Percentiles rank a stretch among this genome's conserved stretches.
Conservation (phyloP, 306 rosid species). For the Sicyos baderoa region DNA sequence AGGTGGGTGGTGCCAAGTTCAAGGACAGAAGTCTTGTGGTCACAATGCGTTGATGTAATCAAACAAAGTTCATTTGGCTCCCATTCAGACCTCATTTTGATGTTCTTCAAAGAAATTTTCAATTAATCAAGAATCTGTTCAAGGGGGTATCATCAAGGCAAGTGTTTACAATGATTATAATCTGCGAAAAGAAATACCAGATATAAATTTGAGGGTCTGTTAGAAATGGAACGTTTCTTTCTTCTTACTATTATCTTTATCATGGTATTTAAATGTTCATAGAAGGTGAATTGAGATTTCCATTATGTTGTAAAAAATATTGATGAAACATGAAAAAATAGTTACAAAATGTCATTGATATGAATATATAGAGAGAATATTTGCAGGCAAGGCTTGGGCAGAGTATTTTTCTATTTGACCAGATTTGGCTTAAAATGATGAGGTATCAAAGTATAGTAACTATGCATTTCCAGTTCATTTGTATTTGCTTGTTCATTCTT, state of each 20-base stretch:
- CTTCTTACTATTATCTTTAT: too few species aligned
- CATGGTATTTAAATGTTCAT: too few species aligned
- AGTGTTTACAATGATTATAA: not conserved
- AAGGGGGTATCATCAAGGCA: not conserved
- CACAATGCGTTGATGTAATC: constrained; percentile 42
- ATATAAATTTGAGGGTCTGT: too few species aligned
- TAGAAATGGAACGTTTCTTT: too few species aligned
- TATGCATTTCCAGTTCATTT: not conserved
- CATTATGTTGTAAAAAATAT: too few species aligned
- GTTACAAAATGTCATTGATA: too few species aligned
- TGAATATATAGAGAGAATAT: too few species aligned
- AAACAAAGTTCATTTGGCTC: not conserved
- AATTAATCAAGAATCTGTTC: not conserved
- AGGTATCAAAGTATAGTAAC: not conserved
- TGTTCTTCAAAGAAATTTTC: not conserved
- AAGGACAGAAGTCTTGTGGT: constrained; percentile 62
- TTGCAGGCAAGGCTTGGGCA: too few species aligned
- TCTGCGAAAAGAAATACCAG: not conserved
- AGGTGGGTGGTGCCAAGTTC: constrained; percentile 93
- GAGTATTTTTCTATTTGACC: too few species aligned
- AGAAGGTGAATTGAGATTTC: too few species aligned
- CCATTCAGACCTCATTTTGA: not conserved
- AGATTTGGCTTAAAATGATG: too few species aligned
- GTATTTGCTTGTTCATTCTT: not conserved
- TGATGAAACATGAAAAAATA: too few species aligned